Percentiles rank a stretch among this genome's conserved stretches.
Conservation (phyloP, 2,329 filamentous ascomycete species). For the Botrytis sinoallii region DNA sequence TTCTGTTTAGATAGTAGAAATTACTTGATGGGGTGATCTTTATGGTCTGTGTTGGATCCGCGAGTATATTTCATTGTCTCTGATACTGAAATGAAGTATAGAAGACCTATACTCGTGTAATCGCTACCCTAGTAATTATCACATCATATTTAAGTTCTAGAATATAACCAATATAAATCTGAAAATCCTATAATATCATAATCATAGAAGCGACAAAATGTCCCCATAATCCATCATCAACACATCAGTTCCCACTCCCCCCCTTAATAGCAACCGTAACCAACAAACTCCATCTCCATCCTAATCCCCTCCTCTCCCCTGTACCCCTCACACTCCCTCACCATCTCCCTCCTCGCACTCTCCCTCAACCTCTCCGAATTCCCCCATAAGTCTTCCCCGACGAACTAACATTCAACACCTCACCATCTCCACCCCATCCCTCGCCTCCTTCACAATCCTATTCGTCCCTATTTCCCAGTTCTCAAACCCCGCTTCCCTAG, state of each 20-base stretch:
- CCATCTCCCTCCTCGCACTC: slow-evolving; percentile 20
- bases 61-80: neutral
- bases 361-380: slow-evolving; percentile 14
- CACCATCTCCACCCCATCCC: slow-evolving; percentile 17
- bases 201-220: neutral
- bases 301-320: slow-evolving; percentile 16
- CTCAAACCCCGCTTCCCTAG: slow-evolving; percentile 15
- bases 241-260: neutral
- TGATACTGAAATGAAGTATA: neutral
- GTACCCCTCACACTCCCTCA: slow-evolving; percentile 19
- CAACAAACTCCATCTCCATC: slow-evolving; percentile 25
- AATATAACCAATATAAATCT: neutral
- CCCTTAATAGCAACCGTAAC: slow-evolving; percentile 21
- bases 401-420: slow-evolving; percentile 21
- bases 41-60: rapidly evolving
- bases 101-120: neutral
- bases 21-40: neutral
- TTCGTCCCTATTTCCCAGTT: slow-evolving; percentile 14
- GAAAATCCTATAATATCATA: rapidly evolving
- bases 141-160: neutral
- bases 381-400: slow-evolving; percentile 22
- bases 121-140: neutral
- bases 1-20: too few relatives aligned
- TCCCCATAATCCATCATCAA: neutral
- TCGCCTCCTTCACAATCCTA: slow-evolving; percentile 19